Evolutionary conservation across 2,329 filamentous ascomycete species (phyloP).

Genomic region (Sporothrix luriei): DNA sequence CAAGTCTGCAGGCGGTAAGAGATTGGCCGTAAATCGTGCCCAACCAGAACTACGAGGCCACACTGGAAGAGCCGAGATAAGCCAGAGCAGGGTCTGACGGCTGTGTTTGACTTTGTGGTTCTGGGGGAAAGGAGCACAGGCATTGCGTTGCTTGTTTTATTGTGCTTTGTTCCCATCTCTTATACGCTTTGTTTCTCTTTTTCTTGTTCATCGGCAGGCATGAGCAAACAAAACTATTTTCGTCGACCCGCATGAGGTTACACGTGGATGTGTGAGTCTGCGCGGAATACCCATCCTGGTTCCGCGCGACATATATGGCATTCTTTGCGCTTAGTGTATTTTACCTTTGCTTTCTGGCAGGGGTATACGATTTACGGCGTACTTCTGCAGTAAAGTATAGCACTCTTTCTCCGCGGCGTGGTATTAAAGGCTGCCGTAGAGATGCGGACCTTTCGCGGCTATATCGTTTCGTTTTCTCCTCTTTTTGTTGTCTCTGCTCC

Average conservation of each 20-base stretch:
- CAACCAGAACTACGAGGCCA: neutral
- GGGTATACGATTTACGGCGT: neutral
- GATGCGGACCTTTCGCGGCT: neutral
- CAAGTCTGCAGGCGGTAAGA: conserved; percentile 7
- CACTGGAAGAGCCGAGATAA: neutral
- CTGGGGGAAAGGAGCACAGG: no score
- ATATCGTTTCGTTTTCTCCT: neutral
- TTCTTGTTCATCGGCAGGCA: neutral
- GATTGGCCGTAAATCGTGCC: neutral
- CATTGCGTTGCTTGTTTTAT: neutral
- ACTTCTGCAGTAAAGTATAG: no score
- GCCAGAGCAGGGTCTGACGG: no score
- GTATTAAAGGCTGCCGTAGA: neutral
- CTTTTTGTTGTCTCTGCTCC: neutral
- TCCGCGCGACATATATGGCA: neutral
- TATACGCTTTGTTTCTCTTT: neutral
- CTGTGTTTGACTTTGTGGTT: no score
- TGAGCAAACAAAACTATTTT: neutral
- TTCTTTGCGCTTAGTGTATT: neutral
- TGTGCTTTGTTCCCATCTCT: neutral
- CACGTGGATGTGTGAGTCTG: neutral
- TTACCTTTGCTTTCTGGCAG: neutral
- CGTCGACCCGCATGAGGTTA: conserved; percentile 11
- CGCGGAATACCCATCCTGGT: conserved; percentile 12
- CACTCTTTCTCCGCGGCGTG: neutral